These are phyloP conservation scores for Penicillium sp. DNA, from an alignment of 2,329 filamentous ascomycete genomes.

Conservation along the genomic window DNA sequence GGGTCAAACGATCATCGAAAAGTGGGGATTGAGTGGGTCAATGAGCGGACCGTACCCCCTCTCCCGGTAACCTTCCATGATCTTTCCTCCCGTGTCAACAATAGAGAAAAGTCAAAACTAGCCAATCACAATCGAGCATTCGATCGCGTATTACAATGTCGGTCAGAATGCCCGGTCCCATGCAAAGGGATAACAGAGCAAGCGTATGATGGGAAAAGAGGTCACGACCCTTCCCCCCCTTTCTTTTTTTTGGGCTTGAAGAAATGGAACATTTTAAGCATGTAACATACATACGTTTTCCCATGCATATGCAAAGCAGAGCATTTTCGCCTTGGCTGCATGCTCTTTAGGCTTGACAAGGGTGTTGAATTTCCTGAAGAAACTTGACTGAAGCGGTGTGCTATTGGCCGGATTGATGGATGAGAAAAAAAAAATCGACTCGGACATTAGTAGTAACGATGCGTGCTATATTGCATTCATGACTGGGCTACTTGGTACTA, in stretches of 20 bases:
- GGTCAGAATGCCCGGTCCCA: not conserved
- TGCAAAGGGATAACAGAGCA: not conserved
- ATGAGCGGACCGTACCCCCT: not conserved
- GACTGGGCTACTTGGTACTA: not conserved
- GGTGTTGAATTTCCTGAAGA: slow-evolving; percentile 5
- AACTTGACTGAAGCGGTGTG: not conserved
- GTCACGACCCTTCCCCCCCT: not conserved
- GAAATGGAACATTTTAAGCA: not conserved
- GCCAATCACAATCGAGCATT: slow-evolving; percentile 1
- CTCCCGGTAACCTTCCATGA: slow-evolving; percentile 1
- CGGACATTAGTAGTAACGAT: not conserved
- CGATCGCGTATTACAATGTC: not conserved
- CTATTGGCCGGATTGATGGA: not conserved
- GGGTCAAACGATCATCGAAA: not conserved
- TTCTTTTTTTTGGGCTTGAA: not conserved
- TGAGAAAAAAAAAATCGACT: not conserved
- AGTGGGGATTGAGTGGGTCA: not conserved
- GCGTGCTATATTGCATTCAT: not conserved
- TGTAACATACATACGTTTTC: not conserved
- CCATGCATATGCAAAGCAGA: slow-evolving; percentile 8
- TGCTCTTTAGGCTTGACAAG: slow-evolving; percentile 2
- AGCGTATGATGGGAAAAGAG: not conserved
- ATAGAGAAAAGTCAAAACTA: not conserved
- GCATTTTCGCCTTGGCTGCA: not conserved
- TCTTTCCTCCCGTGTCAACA: not conserved